Evolutionary conservation across 768 basidiomycete species (phyloP).

Genomic region (Lyophyllum semitale): DNA sequence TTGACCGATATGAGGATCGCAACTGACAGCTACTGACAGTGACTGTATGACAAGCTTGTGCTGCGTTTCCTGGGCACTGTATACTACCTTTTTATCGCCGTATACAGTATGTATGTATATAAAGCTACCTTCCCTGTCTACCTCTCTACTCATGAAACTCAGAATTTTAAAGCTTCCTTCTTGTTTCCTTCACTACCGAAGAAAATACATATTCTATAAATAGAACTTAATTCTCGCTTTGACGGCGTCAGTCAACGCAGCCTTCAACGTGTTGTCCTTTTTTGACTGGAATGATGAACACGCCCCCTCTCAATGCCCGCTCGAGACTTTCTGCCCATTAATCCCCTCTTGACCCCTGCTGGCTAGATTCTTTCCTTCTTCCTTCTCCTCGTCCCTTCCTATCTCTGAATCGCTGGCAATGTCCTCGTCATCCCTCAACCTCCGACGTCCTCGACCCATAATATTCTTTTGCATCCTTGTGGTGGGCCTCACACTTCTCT

Average conservation of each 20-base stretch:
- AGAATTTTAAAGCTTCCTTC: too few relatives aligned
- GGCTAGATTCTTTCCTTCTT: not conserved
- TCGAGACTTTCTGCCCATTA: not conserved
- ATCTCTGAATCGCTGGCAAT: not conserved
- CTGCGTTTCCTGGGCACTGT: too few relatives aligned
- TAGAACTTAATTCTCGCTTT: not conserved
- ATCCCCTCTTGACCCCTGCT: not conserved
- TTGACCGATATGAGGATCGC: too few relatives aligned
- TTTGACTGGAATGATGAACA: not conserved
- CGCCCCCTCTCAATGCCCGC: not conserved
- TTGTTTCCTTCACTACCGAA: too few relatives aligned
- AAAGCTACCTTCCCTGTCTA: too few relatives aligned
- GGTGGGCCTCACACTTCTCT: conserved; percentile 2
- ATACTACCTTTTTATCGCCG: too few relatives aligned
- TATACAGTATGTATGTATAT: too few relatives aligned
- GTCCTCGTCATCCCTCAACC: conserved; percentile 9
- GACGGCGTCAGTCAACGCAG: not conserved
- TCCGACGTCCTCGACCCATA: conserved; percentile 9
- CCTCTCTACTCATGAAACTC: too few relatives aligned
- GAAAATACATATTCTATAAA: too few relatives aligned
- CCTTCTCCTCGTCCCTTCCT: not conserved
- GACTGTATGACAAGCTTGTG: too few relatives aligned
- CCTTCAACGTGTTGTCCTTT: not conserved
- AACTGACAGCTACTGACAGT: too few relatives aligned
- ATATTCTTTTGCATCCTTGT: not conserved